Percentiles rank a stretch among this genome's conserved stretches.
Conservation (phyloP, 495 filamentous ascomycete genomes). For the Podospora bellae-mahoneyi region DNA sequence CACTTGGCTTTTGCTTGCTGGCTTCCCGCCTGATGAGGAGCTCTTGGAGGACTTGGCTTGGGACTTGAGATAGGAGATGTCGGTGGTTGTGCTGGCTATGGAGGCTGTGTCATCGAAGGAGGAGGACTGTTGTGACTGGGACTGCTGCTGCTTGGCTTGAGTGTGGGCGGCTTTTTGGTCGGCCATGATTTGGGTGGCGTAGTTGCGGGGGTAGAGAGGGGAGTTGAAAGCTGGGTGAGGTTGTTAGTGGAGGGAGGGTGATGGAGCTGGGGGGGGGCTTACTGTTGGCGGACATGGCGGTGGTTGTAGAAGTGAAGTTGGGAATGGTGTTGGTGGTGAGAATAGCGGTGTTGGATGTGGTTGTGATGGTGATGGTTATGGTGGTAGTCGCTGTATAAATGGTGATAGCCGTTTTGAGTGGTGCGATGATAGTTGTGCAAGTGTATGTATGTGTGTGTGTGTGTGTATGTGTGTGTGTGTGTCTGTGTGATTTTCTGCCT, state of each 20-base stretch:
- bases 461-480: neutral
- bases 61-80: slow-evolving; percentile 23
- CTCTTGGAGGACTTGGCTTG: slow-evolving; percentile 3
- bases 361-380: neutral
- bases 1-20: slow-evolving; percentile 11
- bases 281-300: neutral
- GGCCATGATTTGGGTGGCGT: slow-evolving; percentile 5
- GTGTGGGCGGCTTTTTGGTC: neutral
- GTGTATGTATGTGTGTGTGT: neutral
- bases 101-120: slow-evolving; percentile 17
- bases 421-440: no score
- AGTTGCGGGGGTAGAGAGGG: neutral
- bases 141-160: neutral
- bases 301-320: neutral
- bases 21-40: neutral
- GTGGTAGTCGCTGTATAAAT: neutral
- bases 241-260: neutral
- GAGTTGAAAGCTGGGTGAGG: neutral
- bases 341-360: neutral
- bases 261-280: neutral
- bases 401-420: neutral
- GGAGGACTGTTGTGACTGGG: neutral
- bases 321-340: neutral
- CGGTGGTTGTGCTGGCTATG: slow-evolving; percentile 14
- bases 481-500: neutral